Evolutionary conservation across 306 rosid species (phyloP), one percentile per base, ranked within the genome.

Genomic region (Gastrolobium villosum): DNA sequence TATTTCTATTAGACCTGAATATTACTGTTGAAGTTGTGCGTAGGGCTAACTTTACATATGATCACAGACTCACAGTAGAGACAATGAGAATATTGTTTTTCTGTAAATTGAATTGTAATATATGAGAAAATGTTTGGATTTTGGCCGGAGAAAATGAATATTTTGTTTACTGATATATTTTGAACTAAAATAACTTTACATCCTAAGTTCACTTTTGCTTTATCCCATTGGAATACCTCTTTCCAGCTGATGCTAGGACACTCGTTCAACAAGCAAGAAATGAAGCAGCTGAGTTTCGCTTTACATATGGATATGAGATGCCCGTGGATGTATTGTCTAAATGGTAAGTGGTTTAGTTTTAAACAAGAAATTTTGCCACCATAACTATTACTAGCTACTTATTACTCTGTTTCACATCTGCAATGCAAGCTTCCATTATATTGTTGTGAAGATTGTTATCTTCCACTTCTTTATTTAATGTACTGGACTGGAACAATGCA

Each of bases 221-320:
- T 43, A 28, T 81, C 50, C 39, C 43, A 13, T 28, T 55, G 57
- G 49, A 14, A 35, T 82, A 41, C 72, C 31, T 40, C 69, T 74
- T 86, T 83, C 76, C 93, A 93, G 99, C 99, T 85, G 97, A 96
- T 87, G 98, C 99, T 26, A 93, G 96, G 82, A 91, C 98, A 79
- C 84, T 96, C 68, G 99, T 96, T 65, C 95, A 89, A 57, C 98
- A 96, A 86, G 99, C 99, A 67, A 93, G 99, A 83, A 93, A 93
- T 76, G 98, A 96, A 89, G 99, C 98, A 11, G 99, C 99, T 32
- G 98, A 96, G 86, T 96, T 91, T 89, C 98, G 97, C 61, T 90
- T 90, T 86, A 90, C 76, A 81, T 89, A 89, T 80, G 99, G 98
- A 56, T 96, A 93, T 40, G 99, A 93, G 88, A 93, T 96, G 97